Evolutionary conservation across 2,329 filamentous ascomycete genomes (phyloP).

Genomic region (Periconia macrospinosa): DNA sequence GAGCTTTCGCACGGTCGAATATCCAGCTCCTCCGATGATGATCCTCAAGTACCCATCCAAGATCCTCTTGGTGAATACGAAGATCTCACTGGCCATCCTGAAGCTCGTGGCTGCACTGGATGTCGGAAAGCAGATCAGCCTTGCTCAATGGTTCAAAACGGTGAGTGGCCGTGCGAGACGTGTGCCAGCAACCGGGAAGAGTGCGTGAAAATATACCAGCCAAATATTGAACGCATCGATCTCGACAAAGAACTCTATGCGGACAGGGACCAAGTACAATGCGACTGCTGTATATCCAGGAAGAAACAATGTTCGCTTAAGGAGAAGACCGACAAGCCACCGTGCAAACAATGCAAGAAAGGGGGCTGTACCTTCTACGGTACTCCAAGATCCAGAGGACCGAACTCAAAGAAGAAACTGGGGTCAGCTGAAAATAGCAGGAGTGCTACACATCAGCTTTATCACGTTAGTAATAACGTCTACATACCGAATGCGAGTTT

Average conservation of each 20-base stretch:
- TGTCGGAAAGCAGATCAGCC: slow-evolving; percentile 27
- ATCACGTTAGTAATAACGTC: neutral
- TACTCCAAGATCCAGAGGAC: no score
- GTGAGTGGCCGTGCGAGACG: slow-evolving; percentile 25
- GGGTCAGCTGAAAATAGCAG: slow-evolving; percentile 1
- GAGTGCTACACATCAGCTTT: neutral
- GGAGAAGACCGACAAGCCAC: slow-evolving; percentile 26
- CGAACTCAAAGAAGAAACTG: neutral
- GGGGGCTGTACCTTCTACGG: slow-evolving; percentile 33
- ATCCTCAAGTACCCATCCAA: slow-evolving; percentile 8
- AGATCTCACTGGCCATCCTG: slow-evolving; percentile 37
- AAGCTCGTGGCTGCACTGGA: slow-evolving; percentile 35
- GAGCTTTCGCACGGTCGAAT: neutral
- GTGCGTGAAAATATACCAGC: neutral
- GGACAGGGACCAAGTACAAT: slow-evolving; percentile 19
- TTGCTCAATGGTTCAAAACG: slow-evolving; percentile 33
- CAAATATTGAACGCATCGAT: slow-evolving; percentile 13
- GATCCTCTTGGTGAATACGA: slow-evolving; percentile 25
- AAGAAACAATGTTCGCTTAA: slow-evolving; percentile 37
- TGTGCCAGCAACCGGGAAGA: neutral
- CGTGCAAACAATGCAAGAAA: slow-evolving; percentile 37
- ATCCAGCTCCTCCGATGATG: neutral
- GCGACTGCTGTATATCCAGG: slow-evolving; percentile 29
- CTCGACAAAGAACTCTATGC: slow-evolving; percentile 24
- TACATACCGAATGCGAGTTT: neutral